Conservation (phyloP, 441 rosid genomes). For the Populus hybrid region DNA sequence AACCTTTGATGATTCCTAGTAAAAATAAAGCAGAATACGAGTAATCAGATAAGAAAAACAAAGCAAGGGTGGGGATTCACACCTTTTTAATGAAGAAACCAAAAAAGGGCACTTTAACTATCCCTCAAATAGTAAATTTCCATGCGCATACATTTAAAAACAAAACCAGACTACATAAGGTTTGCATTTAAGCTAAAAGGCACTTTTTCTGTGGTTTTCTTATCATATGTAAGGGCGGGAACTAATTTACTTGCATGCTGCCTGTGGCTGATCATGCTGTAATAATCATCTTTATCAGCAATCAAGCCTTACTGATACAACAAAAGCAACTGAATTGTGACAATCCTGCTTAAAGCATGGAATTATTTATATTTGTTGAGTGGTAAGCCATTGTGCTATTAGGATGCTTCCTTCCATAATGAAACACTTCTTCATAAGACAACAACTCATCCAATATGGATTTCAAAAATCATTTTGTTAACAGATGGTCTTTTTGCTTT, state of each 20-base stretch:
- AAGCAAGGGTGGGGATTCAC: not conserved
- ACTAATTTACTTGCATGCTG: not conserved
- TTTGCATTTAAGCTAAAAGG: not conserved
- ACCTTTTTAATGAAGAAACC: too few relatives aligned
- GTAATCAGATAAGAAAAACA: not conserved
- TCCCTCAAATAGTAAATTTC: not conserved
- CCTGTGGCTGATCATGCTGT: not conserved
- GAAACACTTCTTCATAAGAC: not conserved
- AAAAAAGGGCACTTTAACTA: not conserved
- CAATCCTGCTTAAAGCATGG: not conserved
- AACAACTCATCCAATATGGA: not conserved
- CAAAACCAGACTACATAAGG: not conserved
- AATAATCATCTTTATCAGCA: not conserved
- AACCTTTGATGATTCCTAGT: conserved; percentile 35
- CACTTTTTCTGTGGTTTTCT: not conserved
- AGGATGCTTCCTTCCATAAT: not conserved
- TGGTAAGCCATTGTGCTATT: not conserved
- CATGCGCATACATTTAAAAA: not conserved
- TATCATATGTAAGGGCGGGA: not conserved
- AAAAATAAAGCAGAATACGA: not conserved
- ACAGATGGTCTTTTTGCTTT: not conserved
- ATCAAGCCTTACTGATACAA: not conserved
- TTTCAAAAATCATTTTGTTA: not conserved
- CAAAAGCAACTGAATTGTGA: not conserved
- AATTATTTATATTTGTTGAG: not conserved